phyloP scores from a whole-genome alignment of 148 eudicot genomes.

The Rhododendron henanense region DNA sequence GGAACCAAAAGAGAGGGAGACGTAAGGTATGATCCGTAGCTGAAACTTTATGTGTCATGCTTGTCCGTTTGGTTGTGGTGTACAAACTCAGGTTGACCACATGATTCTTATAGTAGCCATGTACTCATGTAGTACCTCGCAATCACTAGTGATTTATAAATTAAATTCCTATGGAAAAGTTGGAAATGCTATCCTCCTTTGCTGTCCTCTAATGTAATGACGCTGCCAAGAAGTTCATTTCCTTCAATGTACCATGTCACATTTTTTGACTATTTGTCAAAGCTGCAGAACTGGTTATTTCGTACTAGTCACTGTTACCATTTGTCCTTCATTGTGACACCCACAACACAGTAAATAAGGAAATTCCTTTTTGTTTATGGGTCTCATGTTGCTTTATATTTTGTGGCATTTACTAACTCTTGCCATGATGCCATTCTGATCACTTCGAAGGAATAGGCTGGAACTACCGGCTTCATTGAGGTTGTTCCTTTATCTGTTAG shows the following conservation, averaged over 20 bases:
- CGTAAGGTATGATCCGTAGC: constrained; percentile 56
- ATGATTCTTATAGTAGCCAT: background rate
- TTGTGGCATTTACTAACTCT: background rate
- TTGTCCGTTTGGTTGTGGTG: too few relatives aligned
- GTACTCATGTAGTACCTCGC: background rate
- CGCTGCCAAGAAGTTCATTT: background rate
- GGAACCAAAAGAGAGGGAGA: constrained; percentile 93
- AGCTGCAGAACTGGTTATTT: background rate
- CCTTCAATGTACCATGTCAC: background rate
- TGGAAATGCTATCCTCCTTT: too few relatives aligned
- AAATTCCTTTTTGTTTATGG: background rate
- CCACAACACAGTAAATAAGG: background rate
- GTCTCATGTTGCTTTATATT: background rate
- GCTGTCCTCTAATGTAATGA: background rate
- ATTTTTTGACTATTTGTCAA: background rate
- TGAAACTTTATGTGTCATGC: background rate
- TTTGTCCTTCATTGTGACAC: background rate
- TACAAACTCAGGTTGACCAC: background rate
- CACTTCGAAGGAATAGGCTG: background rate
- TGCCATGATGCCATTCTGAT: background rate
- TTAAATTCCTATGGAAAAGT: background rate
- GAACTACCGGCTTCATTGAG: background rate
- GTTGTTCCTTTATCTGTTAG: background rate
- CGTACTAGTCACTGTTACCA: background rate
- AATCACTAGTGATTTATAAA: background rate